phyloP scores from a whole-genome alignment of 257 asterid genomes.

The Solanum chilense region DNA sequence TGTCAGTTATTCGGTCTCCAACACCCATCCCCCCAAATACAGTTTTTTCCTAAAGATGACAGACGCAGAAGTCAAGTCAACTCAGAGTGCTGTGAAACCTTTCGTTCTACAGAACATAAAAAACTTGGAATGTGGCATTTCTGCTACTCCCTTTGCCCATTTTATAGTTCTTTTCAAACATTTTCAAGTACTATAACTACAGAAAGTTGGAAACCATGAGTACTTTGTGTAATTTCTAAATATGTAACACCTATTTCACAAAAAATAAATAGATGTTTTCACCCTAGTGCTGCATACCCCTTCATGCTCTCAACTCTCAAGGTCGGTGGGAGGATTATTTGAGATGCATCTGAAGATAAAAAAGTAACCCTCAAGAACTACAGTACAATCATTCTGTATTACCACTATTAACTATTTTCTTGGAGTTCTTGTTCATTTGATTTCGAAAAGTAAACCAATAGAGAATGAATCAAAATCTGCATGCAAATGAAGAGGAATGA shows the following conservation, averaged over 20 bases:
- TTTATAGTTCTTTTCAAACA: neutral
- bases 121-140: neutral
- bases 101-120: neutral
- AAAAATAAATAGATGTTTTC: neutral
- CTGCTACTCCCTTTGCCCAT: neutral
- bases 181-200: neutral
- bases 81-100: neutral
- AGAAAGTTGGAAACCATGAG: neutral
- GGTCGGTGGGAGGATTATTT: neutral
- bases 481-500: neutral
- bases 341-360: neutral
- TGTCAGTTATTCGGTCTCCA: neutral
- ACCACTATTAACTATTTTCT: neutral
- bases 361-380: neutral
- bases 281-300: neutral
- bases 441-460: neutral
- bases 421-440: neutral
- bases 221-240: neutral
- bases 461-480: neutral
- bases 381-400: neutral
- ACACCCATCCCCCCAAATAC: neutral
- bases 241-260: neutral
- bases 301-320: neutral
- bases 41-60: neutral
- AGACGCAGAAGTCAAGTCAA: neutral